Base-by-base conservation (phyloP, 768 basidiomycete species). In the Hydnum rufescens region DNA sequence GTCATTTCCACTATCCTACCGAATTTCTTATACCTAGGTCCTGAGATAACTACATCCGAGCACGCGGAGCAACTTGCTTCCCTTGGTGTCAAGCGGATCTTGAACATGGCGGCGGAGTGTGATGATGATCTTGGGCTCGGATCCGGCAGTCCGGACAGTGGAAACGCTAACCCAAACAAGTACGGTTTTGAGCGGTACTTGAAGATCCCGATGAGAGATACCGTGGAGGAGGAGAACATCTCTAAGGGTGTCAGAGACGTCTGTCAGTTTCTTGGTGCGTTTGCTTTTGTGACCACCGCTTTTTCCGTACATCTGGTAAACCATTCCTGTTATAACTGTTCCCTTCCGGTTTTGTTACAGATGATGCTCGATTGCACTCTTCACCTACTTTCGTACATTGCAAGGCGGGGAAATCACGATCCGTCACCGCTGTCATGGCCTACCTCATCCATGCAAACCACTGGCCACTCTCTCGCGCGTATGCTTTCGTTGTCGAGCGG, bases 371-470 rank as follows among this genome's bases (percentile, higher is more conserved):
- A 46, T 65, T 96, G 51, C 88, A 89, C 57, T 85, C 81, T 0
- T 76, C 86, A 19, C 80, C 89, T 4, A 84, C 84, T 1, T 97
- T 93, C 60, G 90, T 96, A 13, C 93, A 97, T 63, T 97, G 92
- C 67, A 88, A 85, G 66, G 90, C 86, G 3, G 93, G 92, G 3
- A 95, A 90, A 68, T 90, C 87, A 2, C 80, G 93, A 13, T 92
- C 87, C 1, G 92, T 95, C 28, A 95, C 92, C 0, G 89, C 90
- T 8, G 92, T 95, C 36, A 88, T 97, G 70, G 92, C 87, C 2
- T 96, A 95, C 63, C 81, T 97, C 53, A 95, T 97, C 57, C 92
- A 95, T 60, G 85, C 90, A 5, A 90, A 95, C 61, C 89, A 90
- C 62, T 96, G 93, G 93, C 84, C 89, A 19, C 75, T 96, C 39